Percentiles rank a stretch among this genome's conserved stretches.
These are phyloP conservation scores for Calonectria henricotiae DNA, from an alignment of 2,329 filamentous ascomycete genomes.

Conservation along the genomic window DNA sequence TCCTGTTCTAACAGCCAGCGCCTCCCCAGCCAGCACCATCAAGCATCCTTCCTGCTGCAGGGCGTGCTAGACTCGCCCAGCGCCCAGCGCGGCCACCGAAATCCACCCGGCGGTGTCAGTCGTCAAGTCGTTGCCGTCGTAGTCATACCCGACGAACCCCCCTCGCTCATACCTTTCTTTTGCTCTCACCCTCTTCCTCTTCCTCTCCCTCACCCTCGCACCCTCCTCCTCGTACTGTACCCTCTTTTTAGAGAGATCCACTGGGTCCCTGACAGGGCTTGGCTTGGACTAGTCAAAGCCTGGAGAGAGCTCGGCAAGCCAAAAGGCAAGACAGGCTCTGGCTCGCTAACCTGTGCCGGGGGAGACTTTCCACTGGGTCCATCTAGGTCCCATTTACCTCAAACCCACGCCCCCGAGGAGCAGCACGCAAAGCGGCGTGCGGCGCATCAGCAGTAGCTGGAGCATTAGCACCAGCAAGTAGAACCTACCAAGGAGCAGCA, in stretches of 20 bases:
- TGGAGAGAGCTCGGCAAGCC: slow-evolving; percentile 25
- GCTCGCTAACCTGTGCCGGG: slow-evolving; percentile 19
- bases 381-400: slow-evolving; percentile 35
- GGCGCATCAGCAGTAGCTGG: slow-evolving; percentile 9
- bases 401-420: slow-evolving; percentile 39
- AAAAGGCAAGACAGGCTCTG: slow-evolving; percentile 13
- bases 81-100: slow-evolving; percentile 35
- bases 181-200: slow-evolving; percentile 11
- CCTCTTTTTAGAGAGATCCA: slow-evolving; percentile 25
- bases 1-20: slow-evolving; percentile 21
- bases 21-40: slow-evolving; percentile 20
- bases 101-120: slow-evolving; percentile 12
- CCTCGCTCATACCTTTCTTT: neutral
- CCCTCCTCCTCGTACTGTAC: slow-evolving; percentile 16
- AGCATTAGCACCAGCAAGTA: slow-evolving; percentile 27
- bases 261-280: slow-evolving; percentile 38
- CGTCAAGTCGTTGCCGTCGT: neutral
- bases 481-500: slow-evolving; percentile 27
- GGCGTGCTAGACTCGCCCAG: slow-evolving; percentile 23
- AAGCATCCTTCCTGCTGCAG: slow-evolving; percentile 16
- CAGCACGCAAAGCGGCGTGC: slow-evolving; percentile 27
- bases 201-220: neutral
- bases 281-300: slow-evolving; percentile 24
- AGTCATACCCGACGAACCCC: slow-evolving; percentile 9
- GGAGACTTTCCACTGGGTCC: slow-evolving; percentile 24